Conservation (phyloP, 1,284 basidiomycete species). For the Puccinia triticina region DNA sequence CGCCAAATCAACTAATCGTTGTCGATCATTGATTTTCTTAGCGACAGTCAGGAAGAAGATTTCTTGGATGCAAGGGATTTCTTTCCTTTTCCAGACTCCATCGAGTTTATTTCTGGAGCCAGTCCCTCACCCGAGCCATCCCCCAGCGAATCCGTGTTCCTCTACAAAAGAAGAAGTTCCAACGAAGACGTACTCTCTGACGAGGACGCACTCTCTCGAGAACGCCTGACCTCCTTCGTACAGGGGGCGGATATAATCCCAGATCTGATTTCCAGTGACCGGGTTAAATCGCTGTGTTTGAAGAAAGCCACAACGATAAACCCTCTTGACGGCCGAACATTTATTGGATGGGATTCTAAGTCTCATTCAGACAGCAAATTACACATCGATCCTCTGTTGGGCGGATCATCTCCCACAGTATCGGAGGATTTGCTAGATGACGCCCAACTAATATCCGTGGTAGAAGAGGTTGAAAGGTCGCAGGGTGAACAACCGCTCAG, state of each 20-base stretch:
- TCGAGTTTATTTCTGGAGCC: neutral
- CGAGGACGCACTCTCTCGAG: neutral
- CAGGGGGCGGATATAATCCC: neutral
- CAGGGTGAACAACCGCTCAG: neutral
- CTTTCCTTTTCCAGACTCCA: conserved; percentile 4
- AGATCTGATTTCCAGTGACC: conserved; percentile 21
- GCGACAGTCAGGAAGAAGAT: neutral
- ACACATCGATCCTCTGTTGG: conserved; percentile 26
- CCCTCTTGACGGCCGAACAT: no score
- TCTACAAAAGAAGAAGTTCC: neutral
- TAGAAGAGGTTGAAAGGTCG: conserved; percentile 14
- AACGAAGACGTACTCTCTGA: neutral
- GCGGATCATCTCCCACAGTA: neutral
- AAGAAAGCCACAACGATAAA: neutral
- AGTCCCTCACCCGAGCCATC: neutral
- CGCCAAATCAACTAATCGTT: neutral
- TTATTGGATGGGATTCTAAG: neutral
- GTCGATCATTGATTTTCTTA: neutral
- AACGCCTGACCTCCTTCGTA: neutral
- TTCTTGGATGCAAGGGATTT: conserved; percentile 25
- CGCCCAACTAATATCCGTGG: neutral
- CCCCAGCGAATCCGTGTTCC: neutral
- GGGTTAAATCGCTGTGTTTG: conserved; percentile 4
- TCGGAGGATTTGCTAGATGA: conserved; percentile 14
- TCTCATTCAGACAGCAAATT: neutral